These are phyloP conservation scores for Coemansia sp. DNA, from an alignment of 192 early-diverging fungal genomes.

Conservation along the genomic window DNA sequence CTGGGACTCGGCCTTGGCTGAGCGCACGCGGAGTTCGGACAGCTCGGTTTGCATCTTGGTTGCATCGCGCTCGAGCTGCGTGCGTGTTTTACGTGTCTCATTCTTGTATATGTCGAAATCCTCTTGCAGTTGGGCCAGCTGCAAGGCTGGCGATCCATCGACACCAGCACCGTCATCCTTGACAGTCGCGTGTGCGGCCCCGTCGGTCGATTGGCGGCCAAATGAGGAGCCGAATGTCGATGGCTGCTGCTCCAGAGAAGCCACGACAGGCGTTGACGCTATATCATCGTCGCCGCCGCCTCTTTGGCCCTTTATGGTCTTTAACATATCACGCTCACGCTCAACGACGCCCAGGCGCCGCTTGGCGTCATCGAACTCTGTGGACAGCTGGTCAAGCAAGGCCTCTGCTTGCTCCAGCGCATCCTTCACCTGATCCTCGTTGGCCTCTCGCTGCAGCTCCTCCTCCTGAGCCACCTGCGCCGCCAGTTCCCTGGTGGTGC, in stretches of 20 bases:
- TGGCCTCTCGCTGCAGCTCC: constrained; percentile 33
- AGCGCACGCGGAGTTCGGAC: constrained; percentile 62
- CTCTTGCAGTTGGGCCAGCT: constrained; percentile 55
- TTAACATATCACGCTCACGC: constrained; percentile 63
- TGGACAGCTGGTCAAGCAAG: constrained; percentile 53
- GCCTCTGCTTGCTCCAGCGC: constrained; percentile 58
- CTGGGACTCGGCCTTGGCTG: constrained; percentile 63
- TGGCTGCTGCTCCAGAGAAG: neutral
- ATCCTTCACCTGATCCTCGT: constrained; percentile 55
- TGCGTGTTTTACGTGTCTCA: constrained; percentile 62
- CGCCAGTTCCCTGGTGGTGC: constrained; percentile 59
- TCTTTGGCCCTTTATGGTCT: constrained; percentile 25
- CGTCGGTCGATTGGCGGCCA: neutral
- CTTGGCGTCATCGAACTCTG: constrained; percentile 55
- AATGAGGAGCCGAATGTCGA: neutral
- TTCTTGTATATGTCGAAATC: constrained; percentile 67
- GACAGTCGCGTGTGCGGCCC: neutral
- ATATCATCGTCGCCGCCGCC: constrained; percentile 3
- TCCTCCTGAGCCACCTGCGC: constrained; percentile 56
- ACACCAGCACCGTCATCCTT: neutral
- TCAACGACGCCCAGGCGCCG: constrained; percentile 55
- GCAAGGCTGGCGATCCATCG: neutral
- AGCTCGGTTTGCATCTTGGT: constrained; percentile 57
- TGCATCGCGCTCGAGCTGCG: constrained; percentile 57
- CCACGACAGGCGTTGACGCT: neutral